Evolutionary conservation across 371 early-diverging fungal genomes (phyloP).

Genomic region (Blakeslea trispora): DNA sequence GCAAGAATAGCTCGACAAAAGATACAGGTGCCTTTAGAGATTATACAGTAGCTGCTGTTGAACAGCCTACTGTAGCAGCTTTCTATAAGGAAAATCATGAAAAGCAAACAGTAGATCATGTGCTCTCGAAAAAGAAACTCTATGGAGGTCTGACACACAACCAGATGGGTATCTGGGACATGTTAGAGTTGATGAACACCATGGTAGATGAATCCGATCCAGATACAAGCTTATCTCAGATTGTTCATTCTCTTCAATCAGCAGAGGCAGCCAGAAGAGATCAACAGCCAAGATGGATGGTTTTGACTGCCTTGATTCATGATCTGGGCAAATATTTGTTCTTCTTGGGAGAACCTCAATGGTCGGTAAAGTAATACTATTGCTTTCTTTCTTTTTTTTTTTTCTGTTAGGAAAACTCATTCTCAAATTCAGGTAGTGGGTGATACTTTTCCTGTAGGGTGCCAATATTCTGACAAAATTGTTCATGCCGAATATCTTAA

Average conservation of each 20-base stretch:
- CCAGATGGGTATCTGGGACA: conserved; percentile 57
- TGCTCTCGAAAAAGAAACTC: conserved; percentile 32
- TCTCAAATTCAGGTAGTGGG: conserved; percentile 32
- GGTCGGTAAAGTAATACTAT: conserved; percentile 46
- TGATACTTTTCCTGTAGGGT: conserved; percentile 61
- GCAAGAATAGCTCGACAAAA: conserved; percentile 22
- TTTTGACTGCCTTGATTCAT: conserved; percentile 56
- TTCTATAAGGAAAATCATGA: conserved; percentile 47
- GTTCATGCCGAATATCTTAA: conserved; percentile 46
- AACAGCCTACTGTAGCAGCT: conserved; percentile 30
- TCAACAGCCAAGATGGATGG: conserved; percentile 56
- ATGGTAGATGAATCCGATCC: conserved; percentile 58
- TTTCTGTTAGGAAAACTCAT: neutral
- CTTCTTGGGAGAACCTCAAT: conserved; percentile 55
- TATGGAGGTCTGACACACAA: conserved; percentile 35
- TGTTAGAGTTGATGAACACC: conserved; percentile 48
- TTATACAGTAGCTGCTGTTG: conserved; percentile 26
- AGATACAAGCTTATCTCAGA: conserved; percentile 50
- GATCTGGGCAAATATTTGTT: conserved; percentile 60
- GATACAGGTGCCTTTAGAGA: conserved; percentile 28
- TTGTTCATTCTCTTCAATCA: conserved; percentile 57
- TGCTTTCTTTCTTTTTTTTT: no score
- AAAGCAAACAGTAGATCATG: conserved; percentile 45
- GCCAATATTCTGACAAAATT: conserved; percentile 43
- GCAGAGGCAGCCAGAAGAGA: conserved; percentile 60